Percentiles rank a stretch among this genome's conserved stretches.
Evolutionary conservation across 371 early-diverging fungal species (phyloP).

Genomic region (Syncephalastrum sp.): DNA sequence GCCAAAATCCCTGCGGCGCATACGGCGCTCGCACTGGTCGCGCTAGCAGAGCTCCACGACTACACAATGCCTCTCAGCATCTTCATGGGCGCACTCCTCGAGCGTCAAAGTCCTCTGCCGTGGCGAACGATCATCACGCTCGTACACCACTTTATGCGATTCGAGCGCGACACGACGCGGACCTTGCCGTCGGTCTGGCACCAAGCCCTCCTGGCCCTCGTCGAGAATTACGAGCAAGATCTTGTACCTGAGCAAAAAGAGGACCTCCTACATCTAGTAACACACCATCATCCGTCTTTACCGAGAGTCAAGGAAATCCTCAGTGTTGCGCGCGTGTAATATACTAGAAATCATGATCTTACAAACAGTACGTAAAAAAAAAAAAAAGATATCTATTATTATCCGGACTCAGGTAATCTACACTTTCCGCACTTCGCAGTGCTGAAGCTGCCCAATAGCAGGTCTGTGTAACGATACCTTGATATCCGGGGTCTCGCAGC

Average conservation of each 20-base stretch:
- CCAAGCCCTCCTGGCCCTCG: slow-evolving; percentile 92
- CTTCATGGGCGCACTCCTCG: slow-evolving; percentile 93
- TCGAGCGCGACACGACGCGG: slow-evolving; percentile 72
- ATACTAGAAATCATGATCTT: no score
- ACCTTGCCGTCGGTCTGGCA: slow-evolving; percentile 97
- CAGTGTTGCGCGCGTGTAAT: no score
- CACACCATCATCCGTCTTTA: slow-evolving; percentile 19
- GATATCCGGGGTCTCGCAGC: no score
- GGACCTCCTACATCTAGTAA: slow-evolving; percentile 79
- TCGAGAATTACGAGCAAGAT: slow-evolving; percentile 87
- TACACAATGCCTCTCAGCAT: slow-evolving; percentile 92
- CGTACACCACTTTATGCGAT: slow-evolving; percentile 93
- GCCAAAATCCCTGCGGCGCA: slow-evolving; percentile 94
- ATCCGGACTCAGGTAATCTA: no score
- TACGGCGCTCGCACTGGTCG: slow-evolving; percentile 90
- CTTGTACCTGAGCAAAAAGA: slow-evolving; percentile 94
- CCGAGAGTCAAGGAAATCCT: no score
- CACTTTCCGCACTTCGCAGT: no score
- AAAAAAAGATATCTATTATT: no score
- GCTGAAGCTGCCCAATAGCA: no score
- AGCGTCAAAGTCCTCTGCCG: slow-evolving; percentile 97
- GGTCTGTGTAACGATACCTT: no score
- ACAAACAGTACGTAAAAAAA: no score
- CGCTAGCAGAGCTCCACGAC: slow-evolving; percentile 89
- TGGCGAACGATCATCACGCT: slow-evolving; percentile 95